Percentiles rank a stretch among this genome's conserved stretches.
Evolutionary conservation across 2,329 filamentous ascomycete species (phyloP).

Genomic region (Cordyceps pruinosa): DNA sequence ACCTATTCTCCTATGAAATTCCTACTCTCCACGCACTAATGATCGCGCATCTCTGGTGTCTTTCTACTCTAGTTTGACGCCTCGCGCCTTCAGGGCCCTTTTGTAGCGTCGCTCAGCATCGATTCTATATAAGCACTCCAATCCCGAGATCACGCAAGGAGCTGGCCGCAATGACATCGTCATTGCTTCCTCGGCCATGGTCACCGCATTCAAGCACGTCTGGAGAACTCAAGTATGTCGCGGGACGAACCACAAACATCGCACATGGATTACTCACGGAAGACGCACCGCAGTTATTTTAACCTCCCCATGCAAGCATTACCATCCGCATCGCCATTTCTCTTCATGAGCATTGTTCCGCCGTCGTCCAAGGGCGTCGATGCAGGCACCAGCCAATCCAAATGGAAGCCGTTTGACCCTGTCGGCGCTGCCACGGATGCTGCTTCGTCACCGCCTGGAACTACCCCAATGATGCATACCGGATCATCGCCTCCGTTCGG

Average conservation of each 20-base stretch:
- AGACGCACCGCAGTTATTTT: conserved; percentile 24
- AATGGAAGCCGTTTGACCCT: background rate
- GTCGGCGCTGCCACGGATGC: background rate
- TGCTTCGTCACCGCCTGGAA: background rate
- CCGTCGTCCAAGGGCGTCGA: conserved; percentile 3
- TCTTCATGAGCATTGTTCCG: conserved; percentile 15
- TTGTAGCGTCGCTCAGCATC: background rate
- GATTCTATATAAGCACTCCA: background rate
- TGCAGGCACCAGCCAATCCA: background rate
- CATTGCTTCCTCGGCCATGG: conserved; percentile 7
- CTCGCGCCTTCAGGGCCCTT: background rate
- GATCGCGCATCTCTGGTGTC: background rate
- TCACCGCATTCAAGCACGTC: conserved; percentile 2
- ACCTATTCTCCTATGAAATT: background rate
- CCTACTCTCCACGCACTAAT: background rate
- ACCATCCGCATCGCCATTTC: conserved; percentile 13
- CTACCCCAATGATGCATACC: background rate
- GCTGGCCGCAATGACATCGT: background rate
- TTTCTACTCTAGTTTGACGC: background rate
- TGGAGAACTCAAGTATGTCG: conserved; percentile 7
- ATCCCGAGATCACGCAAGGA: background rate
- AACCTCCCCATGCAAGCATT: conserved; percentile 20
- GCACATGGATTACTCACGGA: background rate
- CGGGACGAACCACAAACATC: background rate
- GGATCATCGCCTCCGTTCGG: conserved; percentile 18